phyloP scores from a whole-genome alignment of 2,329 filamentous ascomycete species.

The Exserohilum turcica region DNA sequence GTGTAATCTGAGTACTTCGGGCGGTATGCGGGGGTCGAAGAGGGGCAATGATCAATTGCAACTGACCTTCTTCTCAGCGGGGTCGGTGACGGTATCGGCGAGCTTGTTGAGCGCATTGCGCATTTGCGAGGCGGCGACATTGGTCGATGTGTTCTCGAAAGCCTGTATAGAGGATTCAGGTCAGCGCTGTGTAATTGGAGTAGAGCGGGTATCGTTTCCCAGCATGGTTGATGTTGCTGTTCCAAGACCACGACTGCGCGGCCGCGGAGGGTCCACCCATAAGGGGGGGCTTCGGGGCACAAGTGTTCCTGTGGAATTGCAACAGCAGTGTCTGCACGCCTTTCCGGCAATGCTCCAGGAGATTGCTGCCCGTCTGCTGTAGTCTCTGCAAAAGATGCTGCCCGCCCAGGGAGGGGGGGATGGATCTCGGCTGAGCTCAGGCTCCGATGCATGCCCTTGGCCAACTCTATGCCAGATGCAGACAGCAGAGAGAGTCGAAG shows the following conservation, averaged over 20 bases:
- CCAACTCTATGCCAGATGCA: neutral
- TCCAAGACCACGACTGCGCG: neutral
- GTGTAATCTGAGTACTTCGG: neutral
- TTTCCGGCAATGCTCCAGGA: neutral
- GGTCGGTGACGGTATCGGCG: conserved; percentile 84
- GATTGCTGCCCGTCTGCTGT: neutral
- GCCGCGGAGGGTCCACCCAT: neutral
- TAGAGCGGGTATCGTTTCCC: neutral
- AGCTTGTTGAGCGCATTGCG: conserved; percentile 95
- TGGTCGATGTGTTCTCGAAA: conserved; percentile 99
- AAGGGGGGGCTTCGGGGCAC: neutral
- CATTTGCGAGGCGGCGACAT: conserved; percentile 98
- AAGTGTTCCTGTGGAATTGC: neutral
- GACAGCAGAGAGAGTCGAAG: neutral
- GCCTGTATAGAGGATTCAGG: conserved; percentile 63
- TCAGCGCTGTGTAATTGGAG: conserved; percentile 11
- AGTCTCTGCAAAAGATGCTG: neutral
- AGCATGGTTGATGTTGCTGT: neutral
- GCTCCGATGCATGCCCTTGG: neutral
- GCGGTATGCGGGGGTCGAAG: neutral
- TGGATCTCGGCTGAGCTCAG: neutral
- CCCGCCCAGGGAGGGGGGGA: neutral
- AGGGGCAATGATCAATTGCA: neutral
- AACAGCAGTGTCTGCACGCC: neutral
- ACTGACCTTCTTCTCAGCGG: conserved; percentile 75